These are phyloP conservation scores for Ceriops tagal DNA, from an alignment of 345 rosid species.

Conservation along the genomic window DNA sequence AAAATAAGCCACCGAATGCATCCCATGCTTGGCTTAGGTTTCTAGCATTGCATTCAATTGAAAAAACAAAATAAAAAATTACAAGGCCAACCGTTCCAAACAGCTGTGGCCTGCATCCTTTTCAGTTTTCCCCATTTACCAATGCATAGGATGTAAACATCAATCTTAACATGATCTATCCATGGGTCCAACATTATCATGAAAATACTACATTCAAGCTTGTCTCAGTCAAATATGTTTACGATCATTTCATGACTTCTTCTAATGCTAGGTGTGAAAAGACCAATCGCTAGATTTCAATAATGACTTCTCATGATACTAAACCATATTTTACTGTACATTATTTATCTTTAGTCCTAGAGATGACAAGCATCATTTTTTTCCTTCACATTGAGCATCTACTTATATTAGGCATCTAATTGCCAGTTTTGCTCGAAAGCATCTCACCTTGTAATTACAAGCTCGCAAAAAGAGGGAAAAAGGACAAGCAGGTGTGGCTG, in stretches of 20 bases:
- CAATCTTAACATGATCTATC: too few species aligned
- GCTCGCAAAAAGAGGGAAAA: constrained; percentile 84
- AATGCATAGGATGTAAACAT: not conserved
- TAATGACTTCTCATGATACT: not conserved
- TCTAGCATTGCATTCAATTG: too few species aligned
- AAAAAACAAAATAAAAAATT: too few species aligned
- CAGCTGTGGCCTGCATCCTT: not conserved
- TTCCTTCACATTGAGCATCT: not conserved
- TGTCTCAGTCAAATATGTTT: not conserved
- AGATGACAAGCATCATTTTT: not conserved
- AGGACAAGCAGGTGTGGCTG: constrained; percentile 76
- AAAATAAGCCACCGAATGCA: too few species aligned
- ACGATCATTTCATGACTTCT: not conserved
- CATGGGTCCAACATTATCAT: too few species aligned
- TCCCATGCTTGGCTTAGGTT: too few species aligned
- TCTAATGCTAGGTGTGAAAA: too few species aligned
- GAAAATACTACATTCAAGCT: not conserved
- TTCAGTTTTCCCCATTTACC: not conserved
- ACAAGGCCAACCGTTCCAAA: not conserved
- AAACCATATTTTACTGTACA: too few species aligned
- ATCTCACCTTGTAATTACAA: constrained; percentile 74
- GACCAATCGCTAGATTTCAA: not conserved
- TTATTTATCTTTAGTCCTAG: too few species aligned
- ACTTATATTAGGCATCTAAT: not conserved
- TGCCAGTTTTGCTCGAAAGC: not conserved